Evolutionary conservation across 352 stramenopile genomes (phyloP).

Genomic region (Phytopythium vexans): DNA sequence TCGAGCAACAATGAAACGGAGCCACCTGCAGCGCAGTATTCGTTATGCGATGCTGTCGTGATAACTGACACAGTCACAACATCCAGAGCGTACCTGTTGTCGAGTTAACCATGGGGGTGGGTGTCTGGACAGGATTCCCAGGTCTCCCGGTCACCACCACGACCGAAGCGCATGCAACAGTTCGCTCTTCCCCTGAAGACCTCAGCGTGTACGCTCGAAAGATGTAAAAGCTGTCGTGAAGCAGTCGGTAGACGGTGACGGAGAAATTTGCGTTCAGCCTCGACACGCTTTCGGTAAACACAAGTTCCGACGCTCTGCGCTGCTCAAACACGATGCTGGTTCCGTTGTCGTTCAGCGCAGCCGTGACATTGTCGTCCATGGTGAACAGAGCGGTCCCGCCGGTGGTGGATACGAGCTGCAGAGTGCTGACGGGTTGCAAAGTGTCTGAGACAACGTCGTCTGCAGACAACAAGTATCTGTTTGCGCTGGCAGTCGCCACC

Average conservation of each 20-base stretch:
- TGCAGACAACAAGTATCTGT: no score
- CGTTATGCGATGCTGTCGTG: neutral
- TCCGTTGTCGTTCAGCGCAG: slow-evolving; percentile 4
- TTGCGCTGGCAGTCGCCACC: no score
- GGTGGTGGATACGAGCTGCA: no score
- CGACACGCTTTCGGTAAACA: slow-evolving; percentile 16
- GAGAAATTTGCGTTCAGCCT: neutral
- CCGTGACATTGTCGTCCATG: no score
- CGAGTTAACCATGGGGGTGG: slow-evolving; percentile 20
- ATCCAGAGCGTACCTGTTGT: slow-evolving; percentile 29
- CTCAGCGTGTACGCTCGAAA: slow-evolving; percentile 34
- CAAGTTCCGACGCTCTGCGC: slow-evolving; percentile 13
- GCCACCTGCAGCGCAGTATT: slow-evolving; percentile 15
- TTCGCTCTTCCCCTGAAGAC: slow-evolving; percentile 8
- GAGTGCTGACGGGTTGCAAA: no score
- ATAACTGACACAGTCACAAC: no score
- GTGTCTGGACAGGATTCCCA: slow-evolving; percentile 30
- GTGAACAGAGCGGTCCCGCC: no score
- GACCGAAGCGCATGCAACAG: slow-evolving; percentile 20
- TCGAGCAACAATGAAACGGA: slow-evolving; percentile 24
- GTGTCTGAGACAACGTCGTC: no score
- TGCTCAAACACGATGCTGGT: slow-evolving; percentile 27
- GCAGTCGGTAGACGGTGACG: slow-evolving; percentile 42
- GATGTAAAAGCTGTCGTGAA: slow-evolving; percentile 40
- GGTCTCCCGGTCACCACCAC: slow-evolving; percentile 24